phyloP scores from a whole-genome alignment of 2,329 filamentous ascomycete species.

The Colletotrichum ledebouriae region DNA sequence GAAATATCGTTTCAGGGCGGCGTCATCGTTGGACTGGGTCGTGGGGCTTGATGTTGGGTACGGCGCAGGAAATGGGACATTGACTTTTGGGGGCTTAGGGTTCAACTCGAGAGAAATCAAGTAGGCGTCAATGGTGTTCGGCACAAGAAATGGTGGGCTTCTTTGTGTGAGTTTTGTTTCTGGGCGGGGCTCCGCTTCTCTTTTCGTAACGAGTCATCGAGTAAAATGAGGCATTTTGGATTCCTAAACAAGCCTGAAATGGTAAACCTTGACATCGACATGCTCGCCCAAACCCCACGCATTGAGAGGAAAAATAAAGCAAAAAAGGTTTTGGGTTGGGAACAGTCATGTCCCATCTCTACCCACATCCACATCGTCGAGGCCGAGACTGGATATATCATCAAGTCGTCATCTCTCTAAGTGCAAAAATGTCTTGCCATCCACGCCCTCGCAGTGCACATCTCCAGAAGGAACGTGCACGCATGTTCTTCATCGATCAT shows the following conservation, averaged over 20 bases:
- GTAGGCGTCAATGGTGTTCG: conserved; percentile 16
- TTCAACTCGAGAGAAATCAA: not conserved
- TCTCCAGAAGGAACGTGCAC: not conserved
- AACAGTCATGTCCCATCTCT: conserved; percentile 13
- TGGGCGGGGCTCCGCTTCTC: not conserved
- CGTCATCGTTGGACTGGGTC: too few species aligned
- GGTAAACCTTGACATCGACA: conserved; percentile 14
- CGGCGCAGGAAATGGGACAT: not conserved
- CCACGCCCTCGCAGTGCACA: conserved; percentile 1
- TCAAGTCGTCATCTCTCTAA: conserved; percentile 24
- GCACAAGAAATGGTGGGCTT: conserved; percentile 2
- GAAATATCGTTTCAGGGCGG: too few species aligned
- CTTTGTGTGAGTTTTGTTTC: not conserved
- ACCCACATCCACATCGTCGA: conserved; percentile 21
- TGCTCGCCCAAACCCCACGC: conserved; percentile 16
- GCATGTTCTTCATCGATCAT: conserved; percentile 1
- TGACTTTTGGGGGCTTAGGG: not conserved
- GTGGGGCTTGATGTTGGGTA: too few species aligned
- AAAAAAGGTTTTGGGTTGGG: not conserved
- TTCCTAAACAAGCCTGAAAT: conserved; percentile 8
- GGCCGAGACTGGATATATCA: conserved; percentile 8
- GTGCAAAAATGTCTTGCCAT: not conserved
- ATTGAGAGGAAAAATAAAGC: conserved; percentile 10
- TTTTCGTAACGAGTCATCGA: not conserved
- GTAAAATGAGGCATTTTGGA: conserved; percentile 7